Base-by-base conservation (phyloP, 2,329 filamentous ascomycete genomes). In the Scedosporium aurantiacum region DNA sequence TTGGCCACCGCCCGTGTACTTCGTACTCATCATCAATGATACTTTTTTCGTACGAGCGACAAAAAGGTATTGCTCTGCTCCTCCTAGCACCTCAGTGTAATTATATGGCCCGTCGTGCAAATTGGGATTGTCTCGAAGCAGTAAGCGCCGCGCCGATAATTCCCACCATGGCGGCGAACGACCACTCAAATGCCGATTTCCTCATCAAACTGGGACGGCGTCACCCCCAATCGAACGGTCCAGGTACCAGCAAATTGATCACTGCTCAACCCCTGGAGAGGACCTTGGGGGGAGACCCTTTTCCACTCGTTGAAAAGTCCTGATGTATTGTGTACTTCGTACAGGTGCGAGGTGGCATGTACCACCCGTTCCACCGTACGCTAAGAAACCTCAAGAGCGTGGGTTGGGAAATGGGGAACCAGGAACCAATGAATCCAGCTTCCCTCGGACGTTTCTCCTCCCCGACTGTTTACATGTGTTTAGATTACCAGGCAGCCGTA, bases 61-160 rank as follows among this genome's bases (percentile, higher is more conserved):
- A 47, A 12, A 47, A 47, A 47, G 43, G 43, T 23, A 47, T 47
- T 10, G 2, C 8, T 37, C 32, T 37, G 32, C 32, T 37, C 28
- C 28, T 37, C 32, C 32, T 37, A 47, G 10, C 18, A 47, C 8
- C 18, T n/a, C 43, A 21, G 18, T 47, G 43, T 54, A 54, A 27
- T 54, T 54, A 54, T 54, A 54, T 54, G 50, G 50, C 18, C 50
- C 50, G 23, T 54, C 18, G 18, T 45, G 58, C 45, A 60, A 60
- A 60, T 60, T 60, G 58, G 58, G 45, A 60, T 54, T 60, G 28
- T 50, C 58, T 41, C 45, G 43, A 60, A 60, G 58, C 58, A 47
- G 58, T 55, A 60, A 60, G 58, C 47, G 58, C 32, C 28, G 8
- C 23, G 56, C 28, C 25, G 56, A 43, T 41, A 58, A 58, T 58